Base-by-base conservation (phyloP, 179 eudicot genomes). In the Silene vulgaris region DNA sequence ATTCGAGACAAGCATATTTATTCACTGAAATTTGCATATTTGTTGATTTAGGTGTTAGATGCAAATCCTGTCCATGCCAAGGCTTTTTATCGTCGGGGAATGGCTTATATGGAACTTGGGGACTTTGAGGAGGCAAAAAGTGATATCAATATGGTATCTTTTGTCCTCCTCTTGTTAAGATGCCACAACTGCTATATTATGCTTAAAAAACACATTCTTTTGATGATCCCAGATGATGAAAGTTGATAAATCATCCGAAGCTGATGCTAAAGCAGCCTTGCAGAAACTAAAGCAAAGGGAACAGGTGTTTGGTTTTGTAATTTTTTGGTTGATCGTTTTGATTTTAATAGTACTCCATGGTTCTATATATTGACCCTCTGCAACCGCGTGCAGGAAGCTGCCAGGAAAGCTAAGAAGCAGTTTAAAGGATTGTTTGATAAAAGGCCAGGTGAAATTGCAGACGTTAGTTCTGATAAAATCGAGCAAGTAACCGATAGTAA, bases 41-140 rank as follows among this genome's bases (percentile, higher is more conserved):
- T 54, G 11, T 54, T n/a, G 12, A 54, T 84, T 71, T 78, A 96
- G 99, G 99, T 96, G 30, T 80, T 96, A 81, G 99, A 96, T 63
- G 83, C 89, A 77, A 89, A 88, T 73, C 97, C 99, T 32, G 90
- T 40, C 71, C 99, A 96, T 82, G 96, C 85, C 19, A 96, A 96
- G 87, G 99, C 93, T 76, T 86, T 96, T 57, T 96, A 96, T 84
- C 96, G 97, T 26, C 93, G 99, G 50, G 99, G 99, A 82, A 91
- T 96, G 97, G 99, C 99, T 23, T 80, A 88, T 78, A 88, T 93
- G 97, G 88, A 84, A 66, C 81, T 80, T 75, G 99, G 96, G 79
- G 97, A 96, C 75, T 96, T 86, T 81, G 97, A 93, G 75, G 93
- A 93, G 81, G 97, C 99, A 67, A 89, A 89, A 80, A 87, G 57